A percentile compares a stretch with the other conserved stretches of the same genome.
Conservation (phyloP, 371 early-diverging fungal genomes). For the Mucor indicus region DNA sequence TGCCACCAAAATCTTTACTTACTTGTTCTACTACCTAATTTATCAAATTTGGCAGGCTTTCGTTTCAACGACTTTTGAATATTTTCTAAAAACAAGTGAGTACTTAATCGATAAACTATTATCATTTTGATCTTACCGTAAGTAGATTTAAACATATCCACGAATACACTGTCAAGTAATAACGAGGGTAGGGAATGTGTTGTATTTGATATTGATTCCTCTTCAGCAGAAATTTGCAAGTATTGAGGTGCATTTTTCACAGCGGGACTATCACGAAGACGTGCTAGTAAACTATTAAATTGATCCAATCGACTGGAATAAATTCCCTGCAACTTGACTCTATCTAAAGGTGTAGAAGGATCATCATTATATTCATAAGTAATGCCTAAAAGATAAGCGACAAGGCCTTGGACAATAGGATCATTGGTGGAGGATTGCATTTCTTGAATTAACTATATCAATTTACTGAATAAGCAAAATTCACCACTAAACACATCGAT, state of each 20-base stretch:
- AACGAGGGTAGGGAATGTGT: conserved; percentile 53
- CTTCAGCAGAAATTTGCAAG: conserved; percentile 52
- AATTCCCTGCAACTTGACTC: conserved; percentile 78
- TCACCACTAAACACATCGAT: not conserved
- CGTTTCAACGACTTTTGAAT: conserved; percentile 39
- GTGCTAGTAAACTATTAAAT: conserved; percentile 74
- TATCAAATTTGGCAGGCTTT: conserved; percentile 33
- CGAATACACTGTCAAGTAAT: conserved; percentile 78
- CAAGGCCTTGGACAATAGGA: conserved; percentile 83
- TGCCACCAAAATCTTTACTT: not conserved
- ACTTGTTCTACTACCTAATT: conserved; percentile 14
- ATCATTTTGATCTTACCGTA: conserved; percentile 52
- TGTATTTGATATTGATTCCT: conserved; percentile 40
- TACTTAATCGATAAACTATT: not conserved
- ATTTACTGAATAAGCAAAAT: too few relatives aligned
- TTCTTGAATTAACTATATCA: conserved; percentile 81
- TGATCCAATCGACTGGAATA: conserved; percentile 84
- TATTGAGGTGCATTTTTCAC: conserved; percentile 71
- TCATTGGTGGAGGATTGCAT: conserved; percentile 82
- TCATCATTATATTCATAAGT: conserved; percentile 87
- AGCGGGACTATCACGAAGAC: conserved; percentile 79
- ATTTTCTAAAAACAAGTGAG: conserved; percentile 19
- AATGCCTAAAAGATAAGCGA: conserved; percentile 84
- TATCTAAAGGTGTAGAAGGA: conserved; percentile 64
- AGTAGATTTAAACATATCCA: conserved; percentile 76